phyloP scores from a whole-genome alignment of 495 filamentous ascomycete species.

The Aspergillus nidulans region DNA sequence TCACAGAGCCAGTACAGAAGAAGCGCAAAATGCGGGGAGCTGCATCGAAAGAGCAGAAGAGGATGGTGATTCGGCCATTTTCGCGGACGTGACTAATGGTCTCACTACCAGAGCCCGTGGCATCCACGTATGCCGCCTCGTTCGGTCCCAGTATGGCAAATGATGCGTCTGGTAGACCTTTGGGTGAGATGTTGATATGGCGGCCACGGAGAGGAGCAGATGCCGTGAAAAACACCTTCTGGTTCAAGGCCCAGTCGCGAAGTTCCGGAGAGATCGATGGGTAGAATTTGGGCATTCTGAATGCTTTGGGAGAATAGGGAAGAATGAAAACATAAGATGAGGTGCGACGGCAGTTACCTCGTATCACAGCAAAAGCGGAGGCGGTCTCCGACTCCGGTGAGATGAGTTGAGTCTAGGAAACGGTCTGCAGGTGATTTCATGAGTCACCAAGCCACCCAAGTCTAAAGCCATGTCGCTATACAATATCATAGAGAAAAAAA shows the following conservation, averaged over 20 bases:
- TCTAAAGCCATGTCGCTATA: not conserved
- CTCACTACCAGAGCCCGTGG: constrained; percentile 66
- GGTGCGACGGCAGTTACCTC: not conserved
- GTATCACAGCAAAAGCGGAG: not conserved
- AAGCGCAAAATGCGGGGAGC: constrained; percentile 63
- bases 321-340: not conserved
- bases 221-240: constrained; percentile 65
- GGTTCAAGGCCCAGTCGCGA: constrained; percentile 53
- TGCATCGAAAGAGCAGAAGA: constrained; percentile 65
- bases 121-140: constrained; percentile 65
- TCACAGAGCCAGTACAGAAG: constrained; percentile 62
- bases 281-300: constrained; percentile 61
- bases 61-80: constrained; percentile 67
- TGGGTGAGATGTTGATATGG: constrained; percentile 68
- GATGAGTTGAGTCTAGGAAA: not conserved
- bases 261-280: constrained; percentile 54
- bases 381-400: not conserved
- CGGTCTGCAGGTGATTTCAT: not conserved
- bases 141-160: constrained; percentile 57
- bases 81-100: constrained; percentile 71
- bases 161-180: constrained; percentile 51
- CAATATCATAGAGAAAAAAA: not conserved
- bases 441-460: not conserved
- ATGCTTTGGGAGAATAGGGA: not conserved
- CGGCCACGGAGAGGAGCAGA: constrained; percentile 57